phyloP scores from a whole-genome alignment of 495 filamentous ascomycete species.

The Hypomontagnella monticulosa region DNA sequence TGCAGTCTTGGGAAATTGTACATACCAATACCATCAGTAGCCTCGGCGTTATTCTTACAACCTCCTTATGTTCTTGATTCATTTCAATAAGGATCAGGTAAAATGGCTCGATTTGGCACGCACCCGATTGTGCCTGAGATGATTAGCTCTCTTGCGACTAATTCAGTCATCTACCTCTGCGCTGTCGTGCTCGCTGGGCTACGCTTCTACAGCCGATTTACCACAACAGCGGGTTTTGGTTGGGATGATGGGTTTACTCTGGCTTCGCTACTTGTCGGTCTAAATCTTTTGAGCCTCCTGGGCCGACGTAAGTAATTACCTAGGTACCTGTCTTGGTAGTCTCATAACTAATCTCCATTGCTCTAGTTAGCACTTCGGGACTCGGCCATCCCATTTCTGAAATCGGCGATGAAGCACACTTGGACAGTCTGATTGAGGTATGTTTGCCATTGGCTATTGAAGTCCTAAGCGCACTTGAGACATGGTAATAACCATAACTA shows the following conservation, averaged over 20 bases:
- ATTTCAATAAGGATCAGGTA: neutral
- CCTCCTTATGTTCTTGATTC: neutral
- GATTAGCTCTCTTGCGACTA: neutral
- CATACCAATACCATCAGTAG: too few species aligned
- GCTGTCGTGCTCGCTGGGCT: constrained; percentile 1
- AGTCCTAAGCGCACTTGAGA: neutral
- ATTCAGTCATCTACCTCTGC: constrained; percentile 7
- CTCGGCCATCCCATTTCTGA: constrained; percentile 5
- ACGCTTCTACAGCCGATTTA: constrained; percentile 3
- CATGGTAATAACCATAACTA: constrained; percentile 1
- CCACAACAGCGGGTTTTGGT: constrained; percentile 8
- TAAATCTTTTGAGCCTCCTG: constrained; percentile 6
- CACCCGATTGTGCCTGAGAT: constrained; percentile 16
- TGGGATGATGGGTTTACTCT: constrained; percentile 13
- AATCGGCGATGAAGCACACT: neutral
- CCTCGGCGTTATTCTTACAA: too few species aligned
- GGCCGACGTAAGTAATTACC: constrained; percentile 9
- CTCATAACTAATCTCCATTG: neutral
- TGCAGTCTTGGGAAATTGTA: too few species aligned
- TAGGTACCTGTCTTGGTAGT: neutral
- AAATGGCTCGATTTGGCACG: neutral
- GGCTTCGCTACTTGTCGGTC: neutral
- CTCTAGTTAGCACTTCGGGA: constrained; percentile 7
- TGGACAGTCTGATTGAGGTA: neutral
- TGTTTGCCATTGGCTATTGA: neutral